phyloP scores from a whole-genome alignment of 495 filamentous ascomycete genomes.

The Aspergillus mulundensis region DNA sequence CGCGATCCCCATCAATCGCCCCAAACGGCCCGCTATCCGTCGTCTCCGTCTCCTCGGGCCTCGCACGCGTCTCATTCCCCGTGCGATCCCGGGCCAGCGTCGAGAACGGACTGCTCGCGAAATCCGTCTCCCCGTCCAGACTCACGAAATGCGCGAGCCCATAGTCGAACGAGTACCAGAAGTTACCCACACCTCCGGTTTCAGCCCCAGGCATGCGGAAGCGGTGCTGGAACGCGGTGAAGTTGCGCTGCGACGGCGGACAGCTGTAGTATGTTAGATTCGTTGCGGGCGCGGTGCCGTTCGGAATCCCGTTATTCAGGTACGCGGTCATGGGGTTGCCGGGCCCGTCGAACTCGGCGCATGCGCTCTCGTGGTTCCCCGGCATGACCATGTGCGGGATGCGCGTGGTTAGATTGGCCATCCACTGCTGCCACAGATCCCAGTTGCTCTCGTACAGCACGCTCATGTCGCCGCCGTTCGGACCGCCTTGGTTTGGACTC shows the following conservation, averaged over 20 bases:
- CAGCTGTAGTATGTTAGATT: slow-evolving; percentile 52
- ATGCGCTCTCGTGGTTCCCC: slow-evolving; percentile 15
- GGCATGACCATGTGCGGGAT: slow-evolving; percentile 16
- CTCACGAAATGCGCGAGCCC: slow-evolving; percentile 49
- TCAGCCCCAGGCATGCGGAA: slow-evolving; percentile 49
- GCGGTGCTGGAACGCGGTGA: slow-evolving; percentile 51
- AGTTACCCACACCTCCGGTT: slow-evolving; percentile 45
- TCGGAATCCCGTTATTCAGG: slow-evolving; percentile 33
- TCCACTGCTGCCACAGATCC: slow-evolving; percentile 49
- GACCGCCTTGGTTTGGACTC: slow-evolving; percentile 41
- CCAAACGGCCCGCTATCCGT: slow-evolving; percentile 52
- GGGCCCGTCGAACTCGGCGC: slow-evolving; percentile 48
- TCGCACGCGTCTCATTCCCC: slow-evolving; percentile 38
- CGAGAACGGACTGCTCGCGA: slow-evolving; percentile 40
- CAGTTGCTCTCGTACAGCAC: slow-evolving; percentile 47
- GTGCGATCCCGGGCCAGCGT: slow-evolving; percentile 36
- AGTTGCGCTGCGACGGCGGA: slow-evolving; percentile 51
- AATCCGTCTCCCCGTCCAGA: slow-evolving; percentile 50
- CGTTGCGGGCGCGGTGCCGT: slow-evolving; percentile 23
- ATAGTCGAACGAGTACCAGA: slow-evolving; percentile 58
- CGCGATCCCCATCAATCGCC: slow-evolving; percentile 31
- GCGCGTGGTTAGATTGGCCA: slow-evolving; percentile 37
- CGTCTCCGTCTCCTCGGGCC: slow-evolving; percentile 37
- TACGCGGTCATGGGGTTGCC: slow-evolving; percentile 46
- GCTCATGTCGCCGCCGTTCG: slow-evolving; percentile 37